Percentiles rank a stretch among this genome's conserved stretches.
Conservation (phyloP, 805 yeast species). For the Wickerhamiella sergipiensis region DNA sequence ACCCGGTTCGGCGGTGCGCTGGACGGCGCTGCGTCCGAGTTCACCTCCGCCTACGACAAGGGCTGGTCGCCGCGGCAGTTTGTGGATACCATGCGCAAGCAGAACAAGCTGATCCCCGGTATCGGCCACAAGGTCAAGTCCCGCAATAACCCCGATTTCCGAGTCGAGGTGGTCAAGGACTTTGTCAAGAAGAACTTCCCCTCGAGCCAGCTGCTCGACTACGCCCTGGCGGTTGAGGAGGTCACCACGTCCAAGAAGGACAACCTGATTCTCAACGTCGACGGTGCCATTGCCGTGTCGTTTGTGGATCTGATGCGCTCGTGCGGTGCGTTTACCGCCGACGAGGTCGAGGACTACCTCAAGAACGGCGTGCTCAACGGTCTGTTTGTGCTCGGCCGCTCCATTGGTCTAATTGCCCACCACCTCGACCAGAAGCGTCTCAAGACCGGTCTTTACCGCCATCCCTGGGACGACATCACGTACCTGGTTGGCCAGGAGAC, state of each 20-base stretch:
- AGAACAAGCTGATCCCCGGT: conserved; percentile 35
- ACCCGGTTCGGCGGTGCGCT: conserved; percentile 35
- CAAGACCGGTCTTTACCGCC: conserved; percentile 33
- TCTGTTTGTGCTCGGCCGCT: conserved; percentile 32
- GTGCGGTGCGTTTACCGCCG: conserved; percentile 32
- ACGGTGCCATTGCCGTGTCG: conserved; percentile 34
- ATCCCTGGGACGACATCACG: conserved; percentile 37
- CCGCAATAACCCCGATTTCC: conserved; percentile 35
- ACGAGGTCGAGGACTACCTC: conserved; percentile 33
- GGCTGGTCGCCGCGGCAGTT: conserved; percentile 34
- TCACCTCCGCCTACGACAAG: conserved; percentile 31
- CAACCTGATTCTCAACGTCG: conserved; percentile 32
- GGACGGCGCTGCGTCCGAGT: conserved; percentile 35
- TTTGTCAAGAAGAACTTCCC: conserved; percentile 33
- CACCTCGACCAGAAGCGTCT: conserved; percentile 35
- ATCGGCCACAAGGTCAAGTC: conserved; percentile 36
- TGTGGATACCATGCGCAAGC: conserved; percentile 34
- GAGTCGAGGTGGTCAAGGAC: conserved; percentile 35
- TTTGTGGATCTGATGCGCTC: conserved; percentile 32
- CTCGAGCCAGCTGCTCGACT: conserved; percentile 29
- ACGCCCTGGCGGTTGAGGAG: conserved; percentile 35
- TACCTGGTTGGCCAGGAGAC: conserved; percentile 29
- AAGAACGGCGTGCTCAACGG: conserved; percentile 35
- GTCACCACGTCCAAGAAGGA: conserved; percentile 38
- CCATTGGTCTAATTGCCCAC: conserved; percentile 35